Evolutionary conservation across 2,329 filamentous ascomycete species (phyloP).

Genomic region (Colletotrichum chrysophilum): DNA sequence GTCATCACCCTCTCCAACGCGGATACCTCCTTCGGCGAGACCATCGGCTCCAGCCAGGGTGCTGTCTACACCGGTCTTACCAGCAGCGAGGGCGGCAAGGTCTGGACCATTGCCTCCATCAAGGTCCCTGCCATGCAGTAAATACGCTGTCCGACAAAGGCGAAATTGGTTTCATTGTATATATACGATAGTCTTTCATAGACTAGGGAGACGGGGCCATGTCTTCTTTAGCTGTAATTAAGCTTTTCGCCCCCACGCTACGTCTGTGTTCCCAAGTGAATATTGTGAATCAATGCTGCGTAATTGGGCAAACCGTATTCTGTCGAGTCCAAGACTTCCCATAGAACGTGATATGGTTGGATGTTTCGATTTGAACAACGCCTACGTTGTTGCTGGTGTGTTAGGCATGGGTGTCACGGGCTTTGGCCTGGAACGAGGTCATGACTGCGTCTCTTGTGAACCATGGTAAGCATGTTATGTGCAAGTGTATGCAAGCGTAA

Average conservation of each 20-base stretch:
- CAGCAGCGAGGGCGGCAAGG: conserved; percentile 36
- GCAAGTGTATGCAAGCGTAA: not conserved
- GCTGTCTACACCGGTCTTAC: conserved; percentile 37
- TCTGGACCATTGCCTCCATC: conserved; percentile 41
- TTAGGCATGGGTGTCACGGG: not conserved
- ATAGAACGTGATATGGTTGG: not conserved
- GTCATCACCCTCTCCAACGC: conserved; percentile 39
- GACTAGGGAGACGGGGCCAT: not conserved
- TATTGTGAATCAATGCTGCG: not conserved
- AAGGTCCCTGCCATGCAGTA: conserved; percentile 30
- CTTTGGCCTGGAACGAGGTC: not conserved
- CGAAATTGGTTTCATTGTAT: not conserved
- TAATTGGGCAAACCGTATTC: not conserved
- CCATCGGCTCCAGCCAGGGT: conserved; percentile 30
- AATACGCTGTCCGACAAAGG: not conserved
- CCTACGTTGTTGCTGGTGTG: not conserved
- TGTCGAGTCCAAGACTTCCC: not conserved
- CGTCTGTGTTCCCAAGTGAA: not conserved
- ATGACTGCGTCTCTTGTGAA: not conserved
- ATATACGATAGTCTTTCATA: not conserved
- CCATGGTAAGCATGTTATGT: not conserved
- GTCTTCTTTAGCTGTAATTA: not conserved
- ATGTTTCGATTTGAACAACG: not conserved
- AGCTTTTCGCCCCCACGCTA: not conserved
- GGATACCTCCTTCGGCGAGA: conserved; percentile 33